A percentile compares a stretch with the other conserved stretches of the same genome.
Conservation (phyloP, 2,329 filamentous ascomycete species). For the Penicillium sp. region DNA sequence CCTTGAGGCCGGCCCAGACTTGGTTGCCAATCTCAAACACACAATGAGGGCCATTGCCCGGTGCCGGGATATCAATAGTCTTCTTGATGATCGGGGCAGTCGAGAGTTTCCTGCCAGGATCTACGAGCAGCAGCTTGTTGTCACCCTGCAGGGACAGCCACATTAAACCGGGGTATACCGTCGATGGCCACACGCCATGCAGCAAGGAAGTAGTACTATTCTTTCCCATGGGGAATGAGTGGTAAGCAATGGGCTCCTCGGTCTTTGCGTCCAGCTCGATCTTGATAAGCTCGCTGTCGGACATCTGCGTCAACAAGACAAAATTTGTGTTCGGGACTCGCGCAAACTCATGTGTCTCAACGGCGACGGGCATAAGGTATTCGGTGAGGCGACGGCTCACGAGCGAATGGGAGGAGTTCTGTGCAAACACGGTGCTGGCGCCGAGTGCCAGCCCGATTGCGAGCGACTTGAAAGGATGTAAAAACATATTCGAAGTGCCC, state of each 20-base stretch:
- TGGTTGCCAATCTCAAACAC: constrained; percentile 14
- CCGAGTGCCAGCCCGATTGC: constrained; percentile 7
- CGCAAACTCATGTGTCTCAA: constrained; percentile 17
- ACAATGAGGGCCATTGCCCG: constrained; percentile 12
- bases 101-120: constrained; percentile 9
- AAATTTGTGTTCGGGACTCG: constrained; percentile 19
- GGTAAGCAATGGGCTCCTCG: constrained; percentile 12
- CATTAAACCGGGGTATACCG: constrained; percentile 9
- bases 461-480: constrained; percentile 6
- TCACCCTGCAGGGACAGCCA: constrained; percentile 13
- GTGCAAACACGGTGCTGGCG: constrained; percentile 2
- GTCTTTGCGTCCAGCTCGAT: constrained; percentile 12
- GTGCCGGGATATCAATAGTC: constrained; percentile 8
- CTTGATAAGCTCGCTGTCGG: constrained; percentile 19
- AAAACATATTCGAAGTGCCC: constrained; percentile 1
- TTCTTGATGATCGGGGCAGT: constrained; percentile 5
- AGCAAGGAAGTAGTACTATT: constrained; percentile 7
- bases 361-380: constrained; percentile 16
- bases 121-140: constrained; percentile 12
- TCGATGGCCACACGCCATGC: constrained; percentile 13
- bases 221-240: constrained; percentile 10
- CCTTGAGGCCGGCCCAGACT: constrained; percentile 15
- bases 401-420: constrained; percentile 4
- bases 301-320: constrained; percentile 20
- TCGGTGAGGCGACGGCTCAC: constrained; percentile 15